Percentiles rank a stretch among this genome's conserved stretches.
Conservation (phyloP, 163 green algal species). For the Scenedesmus sp. region DNA sequence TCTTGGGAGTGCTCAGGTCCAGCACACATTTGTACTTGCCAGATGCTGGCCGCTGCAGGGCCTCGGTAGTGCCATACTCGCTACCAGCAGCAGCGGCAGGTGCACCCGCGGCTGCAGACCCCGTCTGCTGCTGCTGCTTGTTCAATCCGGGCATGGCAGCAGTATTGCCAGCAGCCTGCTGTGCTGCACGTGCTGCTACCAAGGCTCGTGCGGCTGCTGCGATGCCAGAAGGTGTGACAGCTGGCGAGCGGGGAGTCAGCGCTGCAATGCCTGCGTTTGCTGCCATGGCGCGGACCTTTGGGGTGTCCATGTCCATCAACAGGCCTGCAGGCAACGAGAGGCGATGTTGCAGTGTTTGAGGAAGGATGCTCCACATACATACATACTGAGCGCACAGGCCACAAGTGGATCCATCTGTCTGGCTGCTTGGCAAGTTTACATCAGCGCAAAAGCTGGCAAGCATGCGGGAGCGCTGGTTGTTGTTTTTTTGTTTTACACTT, state of each 20-base stretch:
- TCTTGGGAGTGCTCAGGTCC: neutral
- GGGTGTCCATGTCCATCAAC: constrained; percentile 40
- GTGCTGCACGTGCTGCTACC: neutral
- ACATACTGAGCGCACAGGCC: too few species aligned
- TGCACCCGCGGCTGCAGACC: neutral
- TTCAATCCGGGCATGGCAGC: neutral
- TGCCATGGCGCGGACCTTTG: constrained; percentile 9
- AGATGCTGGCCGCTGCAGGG: neutral
- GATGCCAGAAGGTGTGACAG: neutral
- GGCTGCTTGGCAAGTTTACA: too few species aligned
- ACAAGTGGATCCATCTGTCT: too few species aligned
- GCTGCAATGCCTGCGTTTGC: neutral
- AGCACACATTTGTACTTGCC: constrained; percentile 15
- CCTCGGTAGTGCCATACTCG: neutral
- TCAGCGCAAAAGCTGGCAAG: too few species aligned
- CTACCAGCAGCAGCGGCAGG: neutral
- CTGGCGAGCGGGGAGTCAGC: neutral
- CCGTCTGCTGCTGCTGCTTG: neutral
- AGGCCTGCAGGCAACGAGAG: constrained; percentile 14
- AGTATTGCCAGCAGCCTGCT: neutral
- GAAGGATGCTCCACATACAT: too few species aligned
- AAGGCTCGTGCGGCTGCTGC: neutral
- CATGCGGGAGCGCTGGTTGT: too few species aligned
- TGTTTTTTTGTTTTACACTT: too few species aligned
- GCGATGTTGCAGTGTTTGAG: neutral